Evolutionary conservation across 805 yeast species (phyloP).

Genomic region (Suhomyces sp.): DNA sequence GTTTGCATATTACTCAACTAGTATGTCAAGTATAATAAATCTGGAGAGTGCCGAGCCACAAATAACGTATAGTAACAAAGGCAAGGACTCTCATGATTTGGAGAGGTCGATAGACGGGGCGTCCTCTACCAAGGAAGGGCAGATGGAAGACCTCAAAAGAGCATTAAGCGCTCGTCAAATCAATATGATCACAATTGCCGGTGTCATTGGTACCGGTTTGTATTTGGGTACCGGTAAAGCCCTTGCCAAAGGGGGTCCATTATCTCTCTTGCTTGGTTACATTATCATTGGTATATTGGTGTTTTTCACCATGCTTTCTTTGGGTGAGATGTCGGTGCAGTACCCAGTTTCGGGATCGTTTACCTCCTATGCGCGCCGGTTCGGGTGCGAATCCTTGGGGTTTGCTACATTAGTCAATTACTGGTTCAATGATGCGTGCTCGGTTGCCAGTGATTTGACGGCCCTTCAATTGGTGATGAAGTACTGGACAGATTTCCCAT

Average conservation of each 20-base stretch:
- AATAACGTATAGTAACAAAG: neutral
- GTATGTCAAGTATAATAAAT: neutral
- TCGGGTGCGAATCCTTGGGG: conserved; percentile 50
- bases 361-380: conserved; percentile 47
- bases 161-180: conserved; percentile 20
- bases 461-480: conserved; percentile 45
- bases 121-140: conserved; percentile 3
- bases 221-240: conserved; percentile 32
- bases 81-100: conserved; percentile 4
- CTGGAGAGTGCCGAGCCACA: neutral
- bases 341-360: conserved; percentile 57
- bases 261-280: conserved; percentile 32
- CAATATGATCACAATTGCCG: conserved; percentile 37
- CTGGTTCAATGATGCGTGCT: conserved; percentile 51
- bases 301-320: conserved; percentile 49
- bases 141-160: conserved; percentile 9
- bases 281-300: conserved; percentile 42
- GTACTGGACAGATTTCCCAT: conserved; percentile 50
- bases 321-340: conserved; percentile 57
- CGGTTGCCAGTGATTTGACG: conserved; percentile 47
- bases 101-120: conserved; percentile 7
- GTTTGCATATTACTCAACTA: neutral
- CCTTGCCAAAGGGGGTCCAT: conserved; percentile 31
- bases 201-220: conserved; percentile 36
- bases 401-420: conserved; percentile 50